Evolutionary conservation across 176 grass and related monocot species (phyloP), one percentile per base, ranked within the genome.

Genomic region (Secale cereale): DNA sequence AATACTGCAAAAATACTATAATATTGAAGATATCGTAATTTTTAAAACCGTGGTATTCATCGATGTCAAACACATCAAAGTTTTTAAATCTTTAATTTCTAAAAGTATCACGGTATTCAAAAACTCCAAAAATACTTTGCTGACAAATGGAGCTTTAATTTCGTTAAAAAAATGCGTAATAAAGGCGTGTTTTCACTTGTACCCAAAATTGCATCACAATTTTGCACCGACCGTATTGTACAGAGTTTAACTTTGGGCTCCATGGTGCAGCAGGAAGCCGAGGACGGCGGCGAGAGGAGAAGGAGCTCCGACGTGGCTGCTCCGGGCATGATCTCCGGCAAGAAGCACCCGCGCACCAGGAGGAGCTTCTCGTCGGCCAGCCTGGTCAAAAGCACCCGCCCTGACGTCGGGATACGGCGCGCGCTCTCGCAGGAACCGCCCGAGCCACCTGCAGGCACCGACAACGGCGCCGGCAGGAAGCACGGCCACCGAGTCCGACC

Each of bases 311-410:
- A 92, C 71, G 68, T 57, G 0, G 88, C 27, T 41, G 91, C 87
- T 5, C 77, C 85, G 19, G 69, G 78, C 50, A 88, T 81, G 37
- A 73, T 80, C 25, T 76, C 81, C 39, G 85, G 86, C 30, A 91
- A 88, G 73, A 91, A 88, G 78, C 83, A 84, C 70, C 23, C 61
- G 48, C 76, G 68, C 23, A 77, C 89, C 37, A 84, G 76, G 81
- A 91, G 85, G 76, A 91, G 89, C 81, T 77, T 84, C 37, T 91
- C 85, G 36, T 87, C 80, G 8, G 59, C 33, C 57, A 57, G 32
- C 61, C 29, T 63, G 3, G 59, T 25, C n/a, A 83, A 15, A 31
- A 84, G 59, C 46, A 80, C 3, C 75, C 74, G 4, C 56, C 13
- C 52, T 8, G 74, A 80, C 35, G 46, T 17, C 35, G 68, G 33